These are phyloP conservation scores for Penicillium lividum DNA, from an alignment of 495 filamentous ascomycete species.

Conservation along the genomic window DNA sequence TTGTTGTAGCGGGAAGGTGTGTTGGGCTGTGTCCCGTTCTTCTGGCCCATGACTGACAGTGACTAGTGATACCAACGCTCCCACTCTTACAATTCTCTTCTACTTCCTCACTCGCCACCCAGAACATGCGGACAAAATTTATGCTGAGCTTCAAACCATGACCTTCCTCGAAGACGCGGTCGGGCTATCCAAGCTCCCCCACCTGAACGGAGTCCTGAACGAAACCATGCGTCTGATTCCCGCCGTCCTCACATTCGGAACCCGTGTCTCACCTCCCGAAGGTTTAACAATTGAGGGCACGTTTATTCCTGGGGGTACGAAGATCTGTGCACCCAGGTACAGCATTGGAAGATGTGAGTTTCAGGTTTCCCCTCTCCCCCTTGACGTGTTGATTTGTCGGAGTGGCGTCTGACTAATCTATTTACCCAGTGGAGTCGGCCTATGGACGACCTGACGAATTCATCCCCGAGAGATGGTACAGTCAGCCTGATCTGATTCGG, in stretches of 20 bases:
- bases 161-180: constrained; percentile 8
- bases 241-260: constrained; percentile 40
- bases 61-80: constrained; percentile 20
- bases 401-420: constrained; percentile 17
- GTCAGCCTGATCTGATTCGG: constrained; percentile 46
- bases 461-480: constrained; percentile 58
- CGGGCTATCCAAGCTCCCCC: constrained; percentile 36
- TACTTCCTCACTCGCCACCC: constrained; percentile 17
- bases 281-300: constrained; percentile 23
- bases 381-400: too few species aligned
- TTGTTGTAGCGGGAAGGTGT: constrained; percentile 24
- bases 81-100: constrained; percentile 18
- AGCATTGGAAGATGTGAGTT: constrained; percentile 38
- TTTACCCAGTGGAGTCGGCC: constrained; percentile 32
- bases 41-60: too few species aligned
- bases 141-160: constrained; percentile 14
- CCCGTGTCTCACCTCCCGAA: constrained; percentile 30
- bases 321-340: constrained; percentile 36
- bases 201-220: constrained; percentile 50
- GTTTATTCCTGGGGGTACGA: constrained; percentile 30
- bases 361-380: too few species aligned
- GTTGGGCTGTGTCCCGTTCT: not conserved
- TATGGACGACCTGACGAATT: constrained; percentile 43
- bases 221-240: constrained; percentile 54
- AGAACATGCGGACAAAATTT: constrained; percentile 12